Evolutionary conservation across 768 basidiomycete genomes (phyloP).

Genomic region (Gloeostereum incarnatum): DNA sequence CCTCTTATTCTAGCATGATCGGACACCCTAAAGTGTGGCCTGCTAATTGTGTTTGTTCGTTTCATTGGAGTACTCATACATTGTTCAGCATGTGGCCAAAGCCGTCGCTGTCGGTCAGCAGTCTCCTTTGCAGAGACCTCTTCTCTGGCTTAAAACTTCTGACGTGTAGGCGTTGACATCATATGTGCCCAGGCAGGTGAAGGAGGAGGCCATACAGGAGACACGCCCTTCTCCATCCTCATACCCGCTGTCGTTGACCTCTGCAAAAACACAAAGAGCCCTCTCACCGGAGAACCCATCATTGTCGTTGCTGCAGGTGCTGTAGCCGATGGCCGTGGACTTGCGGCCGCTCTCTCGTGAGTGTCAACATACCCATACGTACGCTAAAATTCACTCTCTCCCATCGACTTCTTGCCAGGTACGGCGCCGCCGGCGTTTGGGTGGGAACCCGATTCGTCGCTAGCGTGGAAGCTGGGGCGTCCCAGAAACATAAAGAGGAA

Average conservation of each 20-base stretch:
- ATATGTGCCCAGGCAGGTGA: constrained; percentile 87
- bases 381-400: constrained; percentile 5
- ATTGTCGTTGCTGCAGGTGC: constrained; percentile 81
- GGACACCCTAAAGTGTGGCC: constrained; percentile 69
- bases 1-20: constrained; percentile 46
- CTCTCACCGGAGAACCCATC: constrained; percentile 69
- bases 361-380: too few species aligned
- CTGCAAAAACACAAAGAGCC: constrained; percentile 60
- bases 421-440: constrained; percentile 83
- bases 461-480: constrained; percentile 71
- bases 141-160: not conserved
- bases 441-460: constrained; percentile 85
- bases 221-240: constrained; percentile 71
- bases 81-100: constrained; percentile 54
- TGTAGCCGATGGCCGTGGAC: constrained; percentile 73
- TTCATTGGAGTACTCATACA: constrained; percentile 2
- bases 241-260: constrained; percentile 78
- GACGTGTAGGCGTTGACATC: constrained; percentile 69
- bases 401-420: constrained; percentile 27
- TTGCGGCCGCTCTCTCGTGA: constrained; percentile 67
- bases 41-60: constrained; percentile 2
- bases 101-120: constrained; percentile 58
- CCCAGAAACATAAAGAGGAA: constrained; percentile 61
- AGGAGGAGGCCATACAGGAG: constrained; percentile 77
- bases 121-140: not conserved